These are phyloP conservation scores for Amphichorda felina DNA, from an alignment of 2,329 filamentous ascomycete species.

Conservation along the genomic window DNA sequence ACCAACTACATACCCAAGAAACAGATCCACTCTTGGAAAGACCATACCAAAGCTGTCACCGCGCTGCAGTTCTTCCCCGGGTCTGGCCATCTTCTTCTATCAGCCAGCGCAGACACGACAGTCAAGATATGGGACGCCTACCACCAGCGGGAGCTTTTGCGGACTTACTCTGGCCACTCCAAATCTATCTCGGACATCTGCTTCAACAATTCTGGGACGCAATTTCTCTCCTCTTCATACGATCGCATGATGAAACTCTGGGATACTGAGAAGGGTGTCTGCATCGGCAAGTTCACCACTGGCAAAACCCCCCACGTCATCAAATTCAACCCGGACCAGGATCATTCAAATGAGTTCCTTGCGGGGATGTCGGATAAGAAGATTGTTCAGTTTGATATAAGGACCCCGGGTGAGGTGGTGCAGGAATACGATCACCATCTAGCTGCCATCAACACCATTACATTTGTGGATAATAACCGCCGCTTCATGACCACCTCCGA, in stretches of 20 bases:
- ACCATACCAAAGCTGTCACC: constrained; percentile 74
- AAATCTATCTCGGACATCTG: constrained; percentile 85
- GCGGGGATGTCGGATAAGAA: constrained; percentile 98
- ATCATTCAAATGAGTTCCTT: constrained; percentile 78
- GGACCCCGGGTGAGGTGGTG: constrained; percentile 64
- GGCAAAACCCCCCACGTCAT: constrained; percentile 94
- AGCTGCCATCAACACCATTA: constrained; percentile 95
- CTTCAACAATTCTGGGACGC: constrained; percentile 72
- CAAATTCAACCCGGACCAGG: constrained; percentile 75
- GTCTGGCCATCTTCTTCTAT: constrained; percentile 80
- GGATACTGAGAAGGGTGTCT: constrained; percentile 92
- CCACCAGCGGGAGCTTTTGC: constrained; percentile 75
- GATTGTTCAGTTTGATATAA: constrained; percentile 91
- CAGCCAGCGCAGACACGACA: constrained; percentile 79
- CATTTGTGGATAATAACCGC: constrained; percentile 86
- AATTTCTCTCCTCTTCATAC: constrained; percentile 85
- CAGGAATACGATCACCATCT: constrained; percentile 98
- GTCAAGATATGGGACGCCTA: constrained; percentile 94
- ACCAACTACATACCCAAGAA: constrained; percentile 96
- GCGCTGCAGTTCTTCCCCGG: constrained; percentile 80
- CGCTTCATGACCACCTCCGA: constrained; percentile 97
- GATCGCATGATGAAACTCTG: constrained; percentile 95
- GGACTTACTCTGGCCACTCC: constrained; percentile 82
- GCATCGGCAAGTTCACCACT: constrained; percentile 77
- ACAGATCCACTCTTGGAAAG: constrained; percentile 79